Evolutionary conservation across 371 early-diverging fungal genomes (phyloP).

Genomic region (Mucor sp.): DNA sequence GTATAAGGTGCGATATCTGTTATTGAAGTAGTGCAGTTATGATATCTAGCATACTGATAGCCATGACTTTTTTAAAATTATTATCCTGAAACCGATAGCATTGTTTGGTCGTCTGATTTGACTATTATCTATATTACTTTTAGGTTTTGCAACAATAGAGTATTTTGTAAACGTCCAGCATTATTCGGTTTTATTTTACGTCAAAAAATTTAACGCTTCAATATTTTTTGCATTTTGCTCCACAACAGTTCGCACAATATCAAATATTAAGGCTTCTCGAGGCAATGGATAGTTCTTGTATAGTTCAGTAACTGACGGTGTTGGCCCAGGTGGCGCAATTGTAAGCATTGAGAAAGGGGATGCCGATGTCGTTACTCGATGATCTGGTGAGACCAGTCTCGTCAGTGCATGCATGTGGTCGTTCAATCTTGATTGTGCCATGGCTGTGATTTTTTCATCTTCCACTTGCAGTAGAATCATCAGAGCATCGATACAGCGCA

Average conservation of each 20-base stretch:
- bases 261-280: constrained; percentile 15
- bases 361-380: constrained; percentile 5
- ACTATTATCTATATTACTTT: too few relatives aligned
- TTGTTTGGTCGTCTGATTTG: too few relatives aligned
- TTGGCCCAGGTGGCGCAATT: neutral
- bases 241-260: constrained; percentile 8
- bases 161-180: too few relatives aligned
- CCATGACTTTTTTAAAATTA: too few relatives aligned
- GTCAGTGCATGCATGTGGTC: constrained; percentile 10
- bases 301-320: constrained; percentile 5
- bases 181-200: too few relatives aligned
- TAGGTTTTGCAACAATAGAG: too few relatives aligned
- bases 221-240: neutral
- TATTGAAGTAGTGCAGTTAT: too few relatives aligned
- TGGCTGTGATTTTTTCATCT: neutral
- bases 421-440: constrained; percentile 3
- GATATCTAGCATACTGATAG: too few relatives aligned
- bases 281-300: constrained; percentile 27
- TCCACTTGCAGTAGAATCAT: constrained; percentile 1
- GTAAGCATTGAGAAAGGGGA: constrained; percentile 6
- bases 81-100: too few relatives aligned
- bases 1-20: too few relatives aligned
- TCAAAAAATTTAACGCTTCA: neutral
- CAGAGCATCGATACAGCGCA: constrained; percentile 18
- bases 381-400: constrained; percentile 1